These are phyloP conservation scores for Ilex paraguariensis DNA, from an alignment of 305 asterid species.

Conservation along the genomic window DNA sequence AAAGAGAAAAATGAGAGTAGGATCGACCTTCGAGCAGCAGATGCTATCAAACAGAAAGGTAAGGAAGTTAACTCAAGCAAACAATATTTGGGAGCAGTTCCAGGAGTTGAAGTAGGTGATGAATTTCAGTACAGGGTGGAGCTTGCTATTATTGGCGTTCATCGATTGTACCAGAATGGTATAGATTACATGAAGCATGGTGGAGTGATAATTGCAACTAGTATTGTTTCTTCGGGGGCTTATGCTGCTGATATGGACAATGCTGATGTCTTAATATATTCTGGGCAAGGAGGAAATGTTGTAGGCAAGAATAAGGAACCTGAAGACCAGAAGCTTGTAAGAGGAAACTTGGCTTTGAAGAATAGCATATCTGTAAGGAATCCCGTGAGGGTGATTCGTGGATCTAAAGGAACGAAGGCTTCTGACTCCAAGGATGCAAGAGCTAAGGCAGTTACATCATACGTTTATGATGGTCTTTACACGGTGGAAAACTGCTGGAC, in stretches of 20 bases:
- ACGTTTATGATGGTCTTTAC: conserved; percentile 11
- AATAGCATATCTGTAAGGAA: neutral
- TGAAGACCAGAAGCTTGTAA: conserved; percentile 3
- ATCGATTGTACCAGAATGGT: neutral
- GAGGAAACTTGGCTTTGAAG: conserved; percentile 9
- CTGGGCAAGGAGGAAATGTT: conserved; percentile 11
- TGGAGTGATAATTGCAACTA: conserved; percentile 1
- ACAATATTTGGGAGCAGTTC: conserved; percentile 1
- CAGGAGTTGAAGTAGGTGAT: conserved; percentile 18
- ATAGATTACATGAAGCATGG: neutral
- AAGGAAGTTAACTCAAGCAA: conserved; percentile 32
- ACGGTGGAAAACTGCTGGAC: conserved; percentile 11
- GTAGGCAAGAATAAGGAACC: too few species aligned
- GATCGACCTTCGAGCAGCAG: conserved; percentile 60
- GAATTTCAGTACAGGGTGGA: conserved; percentile 13
- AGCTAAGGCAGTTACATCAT: neutral
- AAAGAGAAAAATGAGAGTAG: conserved; percentile 29
- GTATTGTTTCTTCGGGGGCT: conserved; percentile 11
- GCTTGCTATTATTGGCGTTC: conserved; percentile 10
- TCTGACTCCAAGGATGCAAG: neutral
- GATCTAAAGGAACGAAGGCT: neutral
- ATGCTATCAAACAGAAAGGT: conserved; percentile 39
- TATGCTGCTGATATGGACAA: conserved; percentile 5
- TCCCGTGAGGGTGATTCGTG: conserved; percentile 17
- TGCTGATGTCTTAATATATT: conserved; percentile 6